Conservation (phyloP, 805 yeast genomes). For the Grigorovia transvaalensis region DNA sequence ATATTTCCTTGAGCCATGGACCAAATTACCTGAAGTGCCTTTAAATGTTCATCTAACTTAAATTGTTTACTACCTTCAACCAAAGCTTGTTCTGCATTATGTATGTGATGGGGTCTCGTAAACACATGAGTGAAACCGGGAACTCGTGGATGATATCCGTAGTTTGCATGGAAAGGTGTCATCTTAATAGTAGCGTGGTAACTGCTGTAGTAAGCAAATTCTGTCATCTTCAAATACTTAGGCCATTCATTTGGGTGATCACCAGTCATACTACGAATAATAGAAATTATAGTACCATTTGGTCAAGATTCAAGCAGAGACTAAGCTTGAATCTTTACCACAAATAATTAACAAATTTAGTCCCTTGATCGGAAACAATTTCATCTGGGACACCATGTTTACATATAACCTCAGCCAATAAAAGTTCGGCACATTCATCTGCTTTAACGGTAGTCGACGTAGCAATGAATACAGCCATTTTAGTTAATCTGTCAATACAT, state of each 20-base stretch:
- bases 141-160: constrained; percentile 1
- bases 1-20: neutral
- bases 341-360: no score
- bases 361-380: no score
- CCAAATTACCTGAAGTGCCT: neutral
- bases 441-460: no score
- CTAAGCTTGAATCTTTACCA: no score
- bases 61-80: neutral
- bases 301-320: no score
- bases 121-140: constrained; percentile 1
- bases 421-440: no score
- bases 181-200: neutral
- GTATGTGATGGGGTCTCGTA: neutral
- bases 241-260: neutral
- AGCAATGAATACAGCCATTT: no score
- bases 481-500: no score
- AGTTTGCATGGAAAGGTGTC: constrained; percentile 1
- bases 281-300: no score
- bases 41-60: neutral
- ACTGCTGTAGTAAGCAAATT: constrained; percentile 1
- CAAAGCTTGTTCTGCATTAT: neutral
- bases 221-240: neutral
- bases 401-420: no score
- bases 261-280: no score
- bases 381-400: no score